A percentile compares a stretch with the other conserved stretches of the same genome.
phyloP scores from a whole-genome alignment of 202 grass and related monocot genomes.

The Musa balbisiana region DNA sequence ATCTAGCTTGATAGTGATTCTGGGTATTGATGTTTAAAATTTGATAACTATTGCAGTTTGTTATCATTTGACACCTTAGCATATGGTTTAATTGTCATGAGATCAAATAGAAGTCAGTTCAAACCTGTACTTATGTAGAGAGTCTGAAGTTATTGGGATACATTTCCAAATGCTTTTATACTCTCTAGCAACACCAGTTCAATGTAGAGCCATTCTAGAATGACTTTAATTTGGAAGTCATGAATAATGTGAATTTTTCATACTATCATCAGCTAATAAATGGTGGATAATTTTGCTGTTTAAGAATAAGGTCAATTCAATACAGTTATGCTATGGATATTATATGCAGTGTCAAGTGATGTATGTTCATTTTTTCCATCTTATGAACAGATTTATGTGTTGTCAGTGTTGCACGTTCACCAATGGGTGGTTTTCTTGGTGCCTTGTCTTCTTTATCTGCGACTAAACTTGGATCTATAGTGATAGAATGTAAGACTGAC shows the following conservation, averaged over 20 bases:
- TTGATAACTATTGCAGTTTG: no score
- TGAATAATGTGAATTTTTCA: not conserved
- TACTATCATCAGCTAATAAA: not conserved
- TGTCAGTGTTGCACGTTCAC: conserved; percentile 68
- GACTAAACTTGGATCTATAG: conserved; percentile 76
- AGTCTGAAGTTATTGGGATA: no score
- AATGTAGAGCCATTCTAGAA: not conserved
- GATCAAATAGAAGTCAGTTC: not conserved
- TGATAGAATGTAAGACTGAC: conserved; percentile 40
- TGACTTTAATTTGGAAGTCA: not conserved
- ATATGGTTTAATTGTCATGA: not conserved
- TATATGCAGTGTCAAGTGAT: not conserved
- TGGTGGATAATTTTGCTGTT: not conserved
- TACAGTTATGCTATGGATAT: not conserved
- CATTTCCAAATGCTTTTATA: no score
- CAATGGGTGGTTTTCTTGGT: conserved; percentile 78
- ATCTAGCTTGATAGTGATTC: not conserved
- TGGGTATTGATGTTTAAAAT: not conserved
- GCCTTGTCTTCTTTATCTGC: conserved; percentile 62
- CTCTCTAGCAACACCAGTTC: not conserved
- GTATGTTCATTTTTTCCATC: not conserved
- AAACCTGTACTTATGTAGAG: not conserved
- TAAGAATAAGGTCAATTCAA: not conserved
- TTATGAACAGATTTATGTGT: conserved; percentile 58
- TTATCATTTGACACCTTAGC: not conserved